Conservation (phyloP, 371 early-diverging fungal species). For the Circinella umbellata region DNA sequence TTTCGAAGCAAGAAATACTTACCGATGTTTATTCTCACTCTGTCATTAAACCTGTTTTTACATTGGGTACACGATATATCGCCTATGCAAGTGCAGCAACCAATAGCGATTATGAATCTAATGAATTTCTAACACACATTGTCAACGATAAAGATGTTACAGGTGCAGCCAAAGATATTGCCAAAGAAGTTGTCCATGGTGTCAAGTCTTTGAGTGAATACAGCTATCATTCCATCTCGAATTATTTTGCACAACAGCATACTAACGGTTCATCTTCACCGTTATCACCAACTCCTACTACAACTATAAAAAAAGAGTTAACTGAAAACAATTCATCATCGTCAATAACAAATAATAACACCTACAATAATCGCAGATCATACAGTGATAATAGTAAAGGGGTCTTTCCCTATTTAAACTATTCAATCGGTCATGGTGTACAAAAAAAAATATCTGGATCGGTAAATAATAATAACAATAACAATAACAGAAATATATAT, state of each 20-base stretch:
- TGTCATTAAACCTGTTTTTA: slow-evolving; percentile 47
- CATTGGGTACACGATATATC: slow-evolving; percentile 61
- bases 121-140: slow-evolving; percentile 27
- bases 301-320: neutral
- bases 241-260: slow-evolving; percentile 38
- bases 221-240: slow-evolving; percentile 53
- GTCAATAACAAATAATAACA: no score
- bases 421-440: no score
- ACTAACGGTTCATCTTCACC: neutral
- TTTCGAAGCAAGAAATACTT: neutral
- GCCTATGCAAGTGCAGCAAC: slow-evolving; percentile 64
- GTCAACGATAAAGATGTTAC: slow-evolving; percentile 52
- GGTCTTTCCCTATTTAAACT: no score
- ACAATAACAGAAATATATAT: no score
- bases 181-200: slow-evolving; percentile 75
- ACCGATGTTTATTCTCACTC: slow-evolving; percentile 17
- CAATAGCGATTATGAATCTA: slow-evolving; percentile 1
- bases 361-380: no score
- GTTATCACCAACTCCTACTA: neutral
- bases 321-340: neutral
- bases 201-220: slow-evolving; percentile 64
- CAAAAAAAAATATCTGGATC: no score
- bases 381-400: no score
- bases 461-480: no score
- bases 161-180: slow-evolving; percentile 67